Conservation (phyloP, 2,329 filamentous ascomycete species). For the Volutella citrinella region DNA sequence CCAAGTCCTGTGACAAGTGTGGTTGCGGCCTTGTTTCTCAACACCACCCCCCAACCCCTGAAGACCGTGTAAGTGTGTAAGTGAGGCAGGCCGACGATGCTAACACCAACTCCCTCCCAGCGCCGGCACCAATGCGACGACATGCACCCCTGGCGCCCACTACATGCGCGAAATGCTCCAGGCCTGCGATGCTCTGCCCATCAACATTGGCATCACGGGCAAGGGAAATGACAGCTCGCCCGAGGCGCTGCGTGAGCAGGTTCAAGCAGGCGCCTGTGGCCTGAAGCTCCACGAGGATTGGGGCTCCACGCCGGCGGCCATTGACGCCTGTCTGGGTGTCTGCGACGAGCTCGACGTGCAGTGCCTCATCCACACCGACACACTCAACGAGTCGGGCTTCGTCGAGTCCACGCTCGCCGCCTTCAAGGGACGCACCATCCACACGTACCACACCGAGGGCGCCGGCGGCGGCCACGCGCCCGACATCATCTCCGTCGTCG, state of each 20-base stretch:
- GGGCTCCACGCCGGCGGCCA: constrained; percentile 87
- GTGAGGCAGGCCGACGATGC: background rate
- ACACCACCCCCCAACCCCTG: too few relatives aligned
- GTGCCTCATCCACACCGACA: constrained; percentile 93
- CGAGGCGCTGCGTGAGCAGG: constrained; percentile 71
- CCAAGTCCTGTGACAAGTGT: too few relatives aligned
- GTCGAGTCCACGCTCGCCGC: constrained; percentile 87
- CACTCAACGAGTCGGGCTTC: constrained; percentile 95
- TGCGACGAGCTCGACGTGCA: constrained; percentile 93
- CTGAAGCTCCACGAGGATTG: constrained; percentile 96
- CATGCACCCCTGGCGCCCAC: constrained; percentile 82
- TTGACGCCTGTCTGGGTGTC: constrained; percentile 79
- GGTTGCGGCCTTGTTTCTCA: too few relatives aligned
- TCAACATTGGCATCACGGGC: constrained; percentile 88
- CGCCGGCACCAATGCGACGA: constrained; percentile 87
- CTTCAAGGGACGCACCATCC: constrained; percentile 83
- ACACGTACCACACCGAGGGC: constrained; percentile 96
- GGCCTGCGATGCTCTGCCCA: constrained; percentile 73
- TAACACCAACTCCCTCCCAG: constrained; percentile 36
- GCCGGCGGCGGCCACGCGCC: constrained; percentile 93
- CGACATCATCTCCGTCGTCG: constrained; percentile 92
- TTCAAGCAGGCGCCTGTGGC: constrained; percentile 79
- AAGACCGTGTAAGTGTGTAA: too few relatives aligned
- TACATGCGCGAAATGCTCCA: constrained; percentile 89
- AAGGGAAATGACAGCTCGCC: constrained; percentile 86